Evolutionary conservation across 148 eudicot species (phyloP), one percentile per base, ranked within the genome.

Genomic region (Dianthus caryophyllus): DNA sequence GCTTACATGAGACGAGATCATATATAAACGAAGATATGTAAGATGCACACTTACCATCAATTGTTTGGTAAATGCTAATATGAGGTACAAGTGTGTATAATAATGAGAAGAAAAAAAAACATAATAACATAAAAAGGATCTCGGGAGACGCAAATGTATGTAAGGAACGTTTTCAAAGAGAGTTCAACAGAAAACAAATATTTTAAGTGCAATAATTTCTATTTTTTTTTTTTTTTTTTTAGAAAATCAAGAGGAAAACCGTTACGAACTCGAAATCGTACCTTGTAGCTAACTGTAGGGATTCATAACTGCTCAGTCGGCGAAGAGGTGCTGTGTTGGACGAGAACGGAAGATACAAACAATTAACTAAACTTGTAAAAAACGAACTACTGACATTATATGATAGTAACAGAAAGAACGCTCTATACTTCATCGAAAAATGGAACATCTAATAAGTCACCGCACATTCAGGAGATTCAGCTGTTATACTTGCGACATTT

Each of bases 261-360:
- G n/a, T n/a, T n/a, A n/a, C n/a, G 8, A 33, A 36, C 61, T 44
- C 12, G n/a, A 74, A 22, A 22, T 62, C 62, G 66, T 77, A 88
- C 97, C 88, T 88, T 30, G 81, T 84, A 21, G 82, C 81, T 64
- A 80, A 78, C 63, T 86, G 96, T 51, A 83, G 82, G 59, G 91
- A 80, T 67, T 86, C 96, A 76, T 73, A 84, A 66, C 85, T 83
- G 71, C 88, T 77, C 59, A 79, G 77, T 26, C 75, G 84, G 30
- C 83, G 78, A 56, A 80, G 64, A 75, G 76, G 80, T 67, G 81
- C 97, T 90, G 87, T 82, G 76, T 36, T 51, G 43, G 21, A 39
- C 27, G 49, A 69, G 46, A 22, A 5, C 36, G 50, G 31, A 24
- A 1, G 17, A 13, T n/a, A 3, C 38, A 33, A 33, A 33, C 7